phyloP scores from a whole-genome alignment of 768 basidiomycete species.

The Leccinum boreale region DNA sequence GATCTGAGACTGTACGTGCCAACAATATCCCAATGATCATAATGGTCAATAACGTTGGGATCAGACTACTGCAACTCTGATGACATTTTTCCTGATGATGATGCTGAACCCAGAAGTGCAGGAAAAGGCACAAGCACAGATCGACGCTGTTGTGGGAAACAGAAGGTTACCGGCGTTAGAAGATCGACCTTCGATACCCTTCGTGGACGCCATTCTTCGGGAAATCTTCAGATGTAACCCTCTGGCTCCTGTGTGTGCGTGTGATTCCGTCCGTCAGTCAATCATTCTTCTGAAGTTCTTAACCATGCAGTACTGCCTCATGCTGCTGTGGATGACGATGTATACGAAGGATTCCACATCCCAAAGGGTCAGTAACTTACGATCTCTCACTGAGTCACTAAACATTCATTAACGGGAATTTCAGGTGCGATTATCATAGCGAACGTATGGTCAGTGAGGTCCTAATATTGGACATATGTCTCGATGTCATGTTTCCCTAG shows the following conservation, averaged over 20 bases:
- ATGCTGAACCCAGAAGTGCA: slow-evolving; percentile 2
- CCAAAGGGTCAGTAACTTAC: slow-evolving; percentile 30
- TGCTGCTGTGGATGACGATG: slow-evolving; percentile 35
- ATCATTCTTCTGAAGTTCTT: too few relatives aligned
- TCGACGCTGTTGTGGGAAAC: slow-evolving; percentile 6
- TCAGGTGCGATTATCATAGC: slow-evolving; percentile 7
- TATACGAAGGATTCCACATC: slow-evolving; percentile 45
- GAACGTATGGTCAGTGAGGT: slow-evolving; percentile 9
- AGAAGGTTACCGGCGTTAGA: neutral
- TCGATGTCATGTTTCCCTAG: neutral
- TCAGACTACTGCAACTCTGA: neutral
- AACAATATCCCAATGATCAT: too few relatives aligned
- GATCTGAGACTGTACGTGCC: slow-evolving; percentile 3
- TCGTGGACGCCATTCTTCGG: slow-evolving; percentile 5
- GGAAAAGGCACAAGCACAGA: slow-evolving; percentile 4
- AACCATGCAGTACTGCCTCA: slow-evolving; percentile 24
- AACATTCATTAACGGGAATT: neutral
- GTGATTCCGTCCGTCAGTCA: neutral
- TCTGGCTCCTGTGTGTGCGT: slow-evolving; percentile 3
- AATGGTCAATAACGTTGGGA: neutral
- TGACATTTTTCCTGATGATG: slow-evolving; percentile 14
- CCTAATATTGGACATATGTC: neutral
- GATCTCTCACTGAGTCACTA: neutral
- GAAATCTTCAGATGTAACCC: slow-evolving; percentile 2
- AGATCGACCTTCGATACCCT: slow-evolving; percentile 9